phyloP scores from a whole-genome alignment of 2,329 filamentous ascomycete species.

The Epichloe coenophiala region DNA sequence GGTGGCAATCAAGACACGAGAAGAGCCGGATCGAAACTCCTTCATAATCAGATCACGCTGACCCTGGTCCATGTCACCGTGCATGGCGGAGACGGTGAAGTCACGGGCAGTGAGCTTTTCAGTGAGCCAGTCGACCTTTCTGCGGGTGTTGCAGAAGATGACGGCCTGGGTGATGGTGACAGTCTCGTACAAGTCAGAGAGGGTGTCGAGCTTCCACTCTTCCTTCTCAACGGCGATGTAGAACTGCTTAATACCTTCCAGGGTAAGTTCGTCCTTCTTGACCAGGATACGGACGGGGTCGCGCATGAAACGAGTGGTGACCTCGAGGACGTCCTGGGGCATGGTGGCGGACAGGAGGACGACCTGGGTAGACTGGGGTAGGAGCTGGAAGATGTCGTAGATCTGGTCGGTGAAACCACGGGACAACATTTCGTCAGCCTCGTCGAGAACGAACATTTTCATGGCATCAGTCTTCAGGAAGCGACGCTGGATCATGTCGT shows the following conservation, averaged over 20 bases:
- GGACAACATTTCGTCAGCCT: constrained; percentile 99
- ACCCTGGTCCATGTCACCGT: constrained; percentile 97
- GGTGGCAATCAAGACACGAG: constrained; percentile 95
- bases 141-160: constrained; percentile 99
- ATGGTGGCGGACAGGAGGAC: constrained; percentile 97
- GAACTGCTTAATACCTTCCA: constrained; percentile 99
- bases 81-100: constrained; percentile 99
- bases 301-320: constrained; percentile 99
- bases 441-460: constrained; percentile 99
- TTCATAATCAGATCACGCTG: constrained; percentile 99
- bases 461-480: constrained; percentile 94
- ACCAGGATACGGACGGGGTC: constrained; percentile 97
- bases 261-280: constrained; percentile 98
- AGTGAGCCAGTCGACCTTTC: constrained; percentile 99
- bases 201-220: constrained; percentile 99
- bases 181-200: constrained; percentile 97
- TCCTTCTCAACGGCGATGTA: constrained; percentile 99
- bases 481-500: constrained; percentile 98
- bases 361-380: constrained; percentile 95
- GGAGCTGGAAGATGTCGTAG: constrained; percentile 99
- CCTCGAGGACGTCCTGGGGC: constrained; percentile 97
- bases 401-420: constrained; percentile 99
- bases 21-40: constrained; percentile 98
- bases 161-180: constrained; percentile 99
- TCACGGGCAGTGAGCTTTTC: constrained; percentile 98